Base-by-base conservation (phyloP, 2,329 filamentous ascomycete species). In the Colletotrichum spaethianum region DNA sequence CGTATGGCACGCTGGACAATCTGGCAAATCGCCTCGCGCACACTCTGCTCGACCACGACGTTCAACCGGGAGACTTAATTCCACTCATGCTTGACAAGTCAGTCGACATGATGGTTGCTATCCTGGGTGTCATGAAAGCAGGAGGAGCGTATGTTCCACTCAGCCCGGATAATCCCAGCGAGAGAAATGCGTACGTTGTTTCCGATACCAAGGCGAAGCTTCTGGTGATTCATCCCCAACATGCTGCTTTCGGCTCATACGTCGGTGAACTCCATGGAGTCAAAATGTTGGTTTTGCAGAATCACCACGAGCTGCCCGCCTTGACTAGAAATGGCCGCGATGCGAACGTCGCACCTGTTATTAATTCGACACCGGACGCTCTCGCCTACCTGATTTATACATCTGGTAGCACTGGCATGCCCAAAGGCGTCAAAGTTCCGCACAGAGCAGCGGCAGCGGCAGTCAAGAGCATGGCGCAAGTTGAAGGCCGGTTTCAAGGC, bases 131-230 rank as follows among this genome's bases (percentile, higher is more conserved):
- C 2, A 63, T 77, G 48, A 75, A 75, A 20, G 65, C 74, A 11
- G 75, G 76, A 2, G 70, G 57, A 3, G 74, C 76, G 0, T 76
- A 76, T 8, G 64, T 76, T 1, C 75, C 76, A 23, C 53, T 77
- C 11, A 77, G 75, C 40, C 74, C 75, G 2, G 74, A 76, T 0
- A 77, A 77, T 16, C 75, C 74, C 2, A 31, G 16, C 0, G 67
- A 74, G 5, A 75, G 76, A 6, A 77, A 77, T 42, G 55, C 60
- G 0, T 75, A 74, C 55, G 75, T 77, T 9, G 72, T 75, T 16
- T 48, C 68, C 28, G 76, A 77, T 31, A 67, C 71, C 0, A 38
- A 38, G 0, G 74, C 75, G 1, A 74, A 60, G 26, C 53, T 75
- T 5, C 31, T 74, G 9, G 63, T 77, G 48, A 73, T 33, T 8